Evolutionary conservation across 106 monocot species (phyloP), one percentile per base, ranked within the genome.

Genomic region (Dioscorea zingiberensis): DNA sequence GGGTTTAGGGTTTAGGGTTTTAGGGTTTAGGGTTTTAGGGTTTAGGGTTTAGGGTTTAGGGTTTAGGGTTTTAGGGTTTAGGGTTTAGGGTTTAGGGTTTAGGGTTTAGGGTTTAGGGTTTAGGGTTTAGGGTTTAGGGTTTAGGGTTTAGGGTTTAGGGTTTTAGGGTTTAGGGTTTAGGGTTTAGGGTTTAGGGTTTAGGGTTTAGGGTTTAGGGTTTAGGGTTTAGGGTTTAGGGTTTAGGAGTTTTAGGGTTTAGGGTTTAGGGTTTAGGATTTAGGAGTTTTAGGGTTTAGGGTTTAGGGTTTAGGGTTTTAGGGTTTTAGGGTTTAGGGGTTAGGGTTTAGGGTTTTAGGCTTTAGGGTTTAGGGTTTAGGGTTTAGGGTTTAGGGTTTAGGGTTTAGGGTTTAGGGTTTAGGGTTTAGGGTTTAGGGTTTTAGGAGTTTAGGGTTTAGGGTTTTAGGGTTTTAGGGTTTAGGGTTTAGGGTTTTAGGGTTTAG

Each of bases 201-300:
- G 61, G 63, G 51, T 71, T 63, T 62, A 63, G 63, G 63, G 51
- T 71, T 71, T 71, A 71, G 63, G 63, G 63, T 71, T 71, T 71
- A 71, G 63, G 63, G 63, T 71, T 71, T 71, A 71, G 71, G 71
- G 59, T 70, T 60, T 59, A 60, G 70, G 59, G 71, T 62, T 71
- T 71, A 71, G 71, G 71, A 62, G n/a, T n/a, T 74, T 71, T 71
- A 63, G 71, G 71, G 61, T 71, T 71, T 71, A 71, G 62, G 71
- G 71, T 71, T 71, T 71, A 71, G 71, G 71, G 71, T 71, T 71
- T 71, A 71, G 71, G 71, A 62, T 71, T 71, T 71, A 71, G 71
- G 71, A 61, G n/a, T n/a, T 71, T 71, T 54, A 44, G 63, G 71
- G 48, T 71, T 71, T 30, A 55, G 71, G 71, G 45, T 71, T 71